Conservation (phyloP, 495 filamentous ascomycete genomes). For the Mytilinidion resinicola region DNA sequence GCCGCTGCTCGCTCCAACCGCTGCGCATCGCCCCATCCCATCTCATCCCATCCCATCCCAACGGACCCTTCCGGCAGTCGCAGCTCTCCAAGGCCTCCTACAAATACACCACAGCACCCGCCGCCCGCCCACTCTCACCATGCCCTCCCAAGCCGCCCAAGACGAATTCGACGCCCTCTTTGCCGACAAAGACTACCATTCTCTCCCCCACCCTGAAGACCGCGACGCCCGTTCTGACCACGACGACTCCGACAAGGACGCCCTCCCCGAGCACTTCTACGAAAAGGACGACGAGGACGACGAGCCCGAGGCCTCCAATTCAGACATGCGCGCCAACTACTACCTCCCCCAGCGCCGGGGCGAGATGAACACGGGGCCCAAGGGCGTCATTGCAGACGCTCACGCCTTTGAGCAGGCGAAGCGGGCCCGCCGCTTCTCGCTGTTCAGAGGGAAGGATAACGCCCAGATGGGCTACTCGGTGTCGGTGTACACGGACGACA, state of each 20-base stretch:
- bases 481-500: conserved; percentile 44
- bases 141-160: conserved; percentile 51
- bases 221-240: conserved; percentile 14
- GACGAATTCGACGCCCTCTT: conserved; percentile 78
- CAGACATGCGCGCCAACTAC: conserved; percentile 53
- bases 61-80: background rate
- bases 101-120: background rate
- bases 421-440: conserved; percentile 38
- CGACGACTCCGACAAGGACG: conserved; percentile 31
- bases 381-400: conserved; percentile 96
- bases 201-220: conserved; percentile 55
- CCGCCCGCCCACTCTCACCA: too few relatives aligned
- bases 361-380: conserved; percentile 87
- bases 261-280: conserved; percentile 23
- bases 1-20: background rate
- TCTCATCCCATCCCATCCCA: background rate
- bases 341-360: conserved; percentile 44
- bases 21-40: background rate
- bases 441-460: conserved; percentile 25
- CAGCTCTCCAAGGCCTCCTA: background rate
- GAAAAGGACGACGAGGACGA: conserved; percentile 45
- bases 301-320: conserved; percentile 51
- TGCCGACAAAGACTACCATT: conserved; percentile 43
- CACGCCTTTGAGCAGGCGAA: conserved; percentile 79
- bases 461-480: conserved; percentile 12